phyloP scores from a whole-genome alignment of 2,329 filamentous ascomycete species.

The Coniella lustricola region DNA sequence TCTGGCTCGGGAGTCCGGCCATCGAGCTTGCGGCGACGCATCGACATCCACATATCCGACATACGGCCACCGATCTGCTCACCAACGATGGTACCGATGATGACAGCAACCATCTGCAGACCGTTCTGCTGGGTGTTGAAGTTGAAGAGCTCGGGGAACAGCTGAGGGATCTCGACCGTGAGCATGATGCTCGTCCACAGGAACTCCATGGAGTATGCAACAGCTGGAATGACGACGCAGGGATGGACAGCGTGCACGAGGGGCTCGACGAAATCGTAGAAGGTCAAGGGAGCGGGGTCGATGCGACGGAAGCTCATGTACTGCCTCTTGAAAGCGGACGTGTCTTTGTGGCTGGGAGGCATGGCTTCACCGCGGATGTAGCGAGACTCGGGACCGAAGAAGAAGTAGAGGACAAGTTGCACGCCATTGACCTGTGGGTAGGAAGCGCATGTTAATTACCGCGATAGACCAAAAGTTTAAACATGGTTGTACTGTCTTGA shows the following conservation, averaged over 20 bases:
- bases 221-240: conserved; percentile 42
- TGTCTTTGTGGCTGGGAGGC: conserved; percentile 19
- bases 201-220: conserved; percentile 51
- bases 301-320: conserved; percentile 41
- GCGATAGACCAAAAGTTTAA: no score
- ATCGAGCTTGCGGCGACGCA: conserved; percentile 25
- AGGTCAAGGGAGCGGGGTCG: conserved; percentile 41
- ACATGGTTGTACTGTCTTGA: no score
- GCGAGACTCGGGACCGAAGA: conserved; percentile 48
- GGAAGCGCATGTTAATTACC: background rate
- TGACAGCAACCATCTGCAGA: conserved; percentile 49
- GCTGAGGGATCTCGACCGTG: conserved; percentile 53
- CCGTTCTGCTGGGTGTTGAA: conserved; percentile 52
- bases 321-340: conserved; percentile 35
- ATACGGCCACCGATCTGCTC: conserved; percentile 50
- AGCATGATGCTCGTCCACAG: conserved; percentile 45
- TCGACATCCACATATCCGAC: conserved; percentile 47
- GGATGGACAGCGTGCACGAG: conserved; percentile 34
- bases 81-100: conserved; percentile 50
- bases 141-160: conserved; percentile 47
- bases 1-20: conserved; percentile 34
- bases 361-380: conserved; percentile 35
- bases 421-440: conserved; percentile 41
- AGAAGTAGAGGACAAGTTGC: conserved; percentile 49
- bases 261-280: conserved; percentile 45